phyloP scores from a whole-genome alignment of 352 stramenopile species.

The Pythium myriotylum region DNA sequence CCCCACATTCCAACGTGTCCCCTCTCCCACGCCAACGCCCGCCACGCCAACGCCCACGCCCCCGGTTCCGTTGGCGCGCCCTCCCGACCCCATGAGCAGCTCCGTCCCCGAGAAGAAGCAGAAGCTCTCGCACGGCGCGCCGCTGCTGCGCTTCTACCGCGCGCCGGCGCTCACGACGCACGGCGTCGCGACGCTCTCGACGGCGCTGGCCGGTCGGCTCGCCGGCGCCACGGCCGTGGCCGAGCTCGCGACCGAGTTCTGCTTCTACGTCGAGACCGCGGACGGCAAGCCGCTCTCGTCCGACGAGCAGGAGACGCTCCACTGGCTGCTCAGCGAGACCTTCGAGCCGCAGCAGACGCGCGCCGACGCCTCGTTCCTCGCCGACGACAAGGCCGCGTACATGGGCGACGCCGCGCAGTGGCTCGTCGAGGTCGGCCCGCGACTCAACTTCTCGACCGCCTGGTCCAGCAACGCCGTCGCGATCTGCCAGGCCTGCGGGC shows the following conservation, averaged over 20 bases:
- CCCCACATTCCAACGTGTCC: constrained; percentile 31
- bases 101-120: constrained; percentile 67
- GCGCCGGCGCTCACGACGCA: constrained; percentile 73
- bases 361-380: constrained; percentile 58
- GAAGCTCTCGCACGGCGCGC: constrained; percentile 46
- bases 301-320: constrained; percentile 74
- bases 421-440: constrained; percentile 96
- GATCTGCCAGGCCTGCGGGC: constrained; percentile 95
- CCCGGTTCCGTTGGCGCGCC: background rate
- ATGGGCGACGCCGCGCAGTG: constrained; percentile 36
- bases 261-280: constrained; percentile 95
- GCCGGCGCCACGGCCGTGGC: constrained; percentile 33
- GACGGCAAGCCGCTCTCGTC: constrained; percentile 43
- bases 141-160: constrained; percentile 78
- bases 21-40: constrained; percentile 4
- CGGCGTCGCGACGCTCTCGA: constrained; percentile 56
- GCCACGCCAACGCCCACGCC: background rate
- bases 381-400: constrained; percentile 16
- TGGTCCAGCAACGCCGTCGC: constrained; percentile 98
- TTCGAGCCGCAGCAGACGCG: constrained; percentile 92
- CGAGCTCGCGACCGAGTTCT: constrained; percentile 93
- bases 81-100: constrained; percentile 1
- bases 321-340: constrained; percentile 97
- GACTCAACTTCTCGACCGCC: constrained; percentile 98
- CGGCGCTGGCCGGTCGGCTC: constrained; percentile 40